Evolutionary conservation across 1,139 yeast genomes (phyloP).

Genomic region (Suhomyces bribrorum): DNA sequence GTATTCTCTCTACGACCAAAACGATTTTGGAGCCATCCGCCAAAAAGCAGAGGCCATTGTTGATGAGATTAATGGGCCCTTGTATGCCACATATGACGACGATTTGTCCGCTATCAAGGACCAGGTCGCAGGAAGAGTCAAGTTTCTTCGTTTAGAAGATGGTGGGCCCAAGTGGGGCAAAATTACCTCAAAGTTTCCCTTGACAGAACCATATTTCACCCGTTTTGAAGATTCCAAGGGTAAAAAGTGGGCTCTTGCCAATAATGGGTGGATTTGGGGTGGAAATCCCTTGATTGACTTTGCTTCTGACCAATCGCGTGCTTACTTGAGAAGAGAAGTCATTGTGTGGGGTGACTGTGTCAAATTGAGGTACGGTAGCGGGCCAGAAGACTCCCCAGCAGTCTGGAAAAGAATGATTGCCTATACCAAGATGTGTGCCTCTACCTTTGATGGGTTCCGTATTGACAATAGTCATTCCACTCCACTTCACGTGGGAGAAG

Average conservation of each 20-base stretch:
- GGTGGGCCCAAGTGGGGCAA: slow-evolving; percentile 79
- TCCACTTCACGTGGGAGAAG: slow-evolving; percentile 92
- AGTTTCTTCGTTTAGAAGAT: slow-evolving; percentile 71
- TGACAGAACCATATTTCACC: slow-evolving; percentile 88
- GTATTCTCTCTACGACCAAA: slow-evolving; percentile 31
- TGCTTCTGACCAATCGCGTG: slow-evolving; percentile 77
- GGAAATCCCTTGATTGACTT: slow-evolving; percentile 92
- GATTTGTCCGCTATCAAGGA: slow-evolving; percentile 64
- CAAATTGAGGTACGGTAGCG: slow-evolving; percentile 79
- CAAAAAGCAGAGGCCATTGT: slow-evolving; percentile 54
- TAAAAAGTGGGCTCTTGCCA: slow-evolving; percentile 72
- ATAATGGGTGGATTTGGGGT: slow-evolving; percentile 99
- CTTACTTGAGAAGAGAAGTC: slow-evolving; percentile 87
- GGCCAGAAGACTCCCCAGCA: slow-evolving; percentile 80
- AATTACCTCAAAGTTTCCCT: slow-evolving; percentile 56
- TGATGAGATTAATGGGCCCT: slow-evolving; percentile 74
- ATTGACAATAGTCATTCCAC: slow-evolving; percentile 96
- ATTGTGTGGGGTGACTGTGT: slow-evolving; percentile 98
- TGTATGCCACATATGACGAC: slow-evolving; percentile 74
- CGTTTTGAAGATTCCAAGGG: slow-evolving; percentile 57
- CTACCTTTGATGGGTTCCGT: slow-evolving; percentile 80
- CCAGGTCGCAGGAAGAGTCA: slow-evolving; percentile 74
- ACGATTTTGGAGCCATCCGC: slow-evolving; percentile 35
- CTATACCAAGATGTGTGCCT: slow-evolving; percentile 76
- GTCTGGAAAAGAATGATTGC: slow-evolving; percentile 87